Evolutionary conservation across 1,284 basidiomycete species (phyloP), one percentile per base, ranked within the genome.

Genomic region (Grifola frondosa): DNA sequence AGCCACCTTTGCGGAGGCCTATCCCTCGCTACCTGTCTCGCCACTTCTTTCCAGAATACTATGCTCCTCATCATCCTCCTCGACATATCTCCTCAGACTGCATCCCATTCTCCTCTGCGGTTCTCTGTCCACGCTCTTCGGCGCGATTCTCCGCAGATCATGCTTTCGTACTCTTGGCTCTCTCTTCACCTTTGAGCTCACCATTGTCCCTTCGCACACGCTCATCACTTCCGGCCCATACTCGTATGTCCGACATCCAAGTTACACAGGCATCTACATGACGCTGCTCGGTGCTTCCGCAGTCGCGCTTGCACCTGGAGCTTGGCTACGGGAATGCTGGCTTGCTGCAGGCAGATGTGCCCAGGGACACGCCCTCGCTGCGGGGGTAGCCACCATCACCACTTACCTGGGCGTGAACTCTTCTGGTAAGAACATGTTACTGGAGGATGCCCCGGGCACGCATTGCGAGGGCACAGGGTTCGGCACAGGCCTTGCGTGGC

Each of bases 141-240:
- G 56, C 25, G 48, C 49, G 11, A 16, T 40, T 16, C 41, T 63
- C 16, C 59, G 61, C 30, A 26, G 57, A 25, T 46, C 50, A 35
- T 63, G 58, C 49, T 61, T 58, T 54, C 53, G 50, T 29, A 42
- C 55, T 30, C 55, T 63, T 12, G 61, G 61, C 13, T 16, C 51
- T 12, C 52, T 60, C 30, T 63, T 63, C 54, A 63, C 61, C 19
- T 63, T 60, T 48, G 60, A 63, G 46, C 44, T 63, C 48, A 46
- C 60, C 13, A 61, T 62, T 43, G 50, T 50, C 19, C 56, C 57
- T 6, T 28, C 42, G 21, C 62, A 64, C 46, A 37, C 37, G 23
- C 58, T 64, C 47, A 47, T 61, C 37, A 59, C 57, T 15, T 37
- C 37, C 4, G 63, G 61, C 4, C 61, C 63, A 9, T 64, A 63